Conservation (phyloP, 2,329 filamentous ascomycete genomes). For the Xenoacremonium recifei region DNA sequence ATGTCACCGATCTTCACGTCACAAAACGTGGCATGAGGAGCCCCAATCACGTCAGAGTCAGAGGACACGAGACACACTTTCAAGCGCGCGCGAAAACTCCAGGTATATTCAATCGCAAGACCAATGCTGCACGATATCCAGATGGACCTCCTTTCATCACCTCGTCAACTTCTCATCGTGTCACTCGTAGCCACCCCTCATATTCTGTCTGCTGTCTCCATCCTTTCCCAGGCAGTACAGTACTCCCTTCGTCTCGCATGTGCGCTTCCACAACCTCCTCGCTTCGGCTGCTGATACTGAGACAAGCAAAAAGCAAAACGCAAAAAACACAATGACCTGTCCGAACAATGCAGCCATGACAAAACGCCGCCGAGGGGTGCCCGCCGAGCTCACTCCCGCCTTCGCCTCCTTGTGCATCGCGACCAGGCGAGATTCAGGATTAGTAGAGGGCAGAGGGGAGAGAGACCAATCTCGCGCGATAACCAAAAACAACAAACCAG, state of each 20-base stretch:
- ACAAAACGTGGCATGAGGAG: no score
- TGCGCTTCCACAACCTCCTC: no score
- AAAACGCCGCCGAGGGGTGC: constrained; percentile 11
- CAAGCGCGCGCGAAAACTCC: no score
- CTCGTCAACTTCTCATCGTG: background rate
- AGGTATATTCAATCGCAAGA: constrained; percentile 1
- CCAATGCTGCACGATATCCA: background rate
- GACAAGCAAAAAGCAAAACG: background rate
- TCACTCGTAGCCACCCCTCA: background rate
- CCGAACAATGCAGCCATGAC: constrained; percentile 12
- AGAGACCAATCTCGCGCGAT: constrained; percentile 10
- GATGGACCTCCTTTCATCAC: background rate
- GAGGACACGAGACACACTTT: no score
- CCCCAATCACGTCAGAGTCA: no score
- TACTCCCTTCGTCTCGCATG: no score
- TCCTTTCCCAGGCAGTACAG: constrained; percentile 7
- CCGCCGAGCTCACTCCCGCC: constrained; percentile 3
- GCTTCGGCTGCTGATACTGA: no score
- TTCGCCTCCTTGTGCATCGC: constrained; percentile 17
- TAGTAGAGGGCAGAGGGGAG: constrained; percentile 17
- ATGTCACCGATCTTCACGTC: no score
- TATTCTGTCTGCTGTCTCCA: background rate
- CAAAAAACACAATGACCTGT: background rate
- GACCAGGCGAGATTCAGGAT: constrained; percentile 24
- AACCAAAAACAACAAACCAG: constrained; percentile 12